Base-by-base conservation (phyloP, 164 flowering plant genomes). In the Annona cherimola region DNA sequence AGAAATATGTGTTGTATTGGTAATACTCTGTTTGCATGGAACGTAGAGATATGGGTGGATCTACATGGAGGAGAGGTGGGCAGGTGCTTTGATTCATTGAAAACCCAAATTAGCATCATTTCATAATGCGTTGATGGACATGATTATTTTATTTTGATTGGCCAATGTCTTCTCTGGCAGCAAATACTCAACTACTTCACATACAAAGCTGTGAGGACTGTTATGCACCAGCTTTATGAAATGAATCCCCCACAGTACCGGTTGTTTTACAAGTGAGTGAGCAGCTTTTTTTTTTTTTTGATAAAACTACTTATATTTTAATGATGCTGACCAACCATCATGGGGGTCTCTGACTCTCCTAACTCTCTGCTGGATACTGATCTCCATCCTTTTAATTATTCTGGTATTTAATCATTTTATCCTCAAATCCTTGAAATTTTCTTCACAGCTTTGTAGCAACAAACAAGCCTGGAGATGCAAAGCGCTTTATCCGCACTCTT, bases 171-270 rank as follows among this genome's bases (percentile, higher is more conserved):
- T n/a, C 67, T 59, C n/a, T 55, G 86, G 92, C 97, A 95, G 99
- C 93, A 89, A 90, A 46, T 89, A 20, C 74, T 86, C 44, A 89
- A 95, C 75, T 90, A 88, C 72, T 93, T 95, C 81, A 95, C 99
- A 7, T 86, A 85, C 83, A 95, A 95, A 82, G 98, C 99, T 55
- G 93, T 89, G 76, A 90, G 96, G 86, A 93, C 98, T 59, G 98
- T 95, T 72, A 78, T 93, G 59, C 76, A 76, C 78, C 99, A 95
- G 85, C 92, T 95, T 19, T 93, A 93, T 64, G 99, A 95, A 87
- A 87, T 95, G 98, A 95, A 95, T 76, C 99, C 99, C 46, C 80
- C 94, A 9, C 77, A 87, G 50, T 95, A 95, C 71, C 84, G 83
- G 71, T 95, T 98, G 98, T 85, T 95, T 45, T 93, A 95, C 71